Evolutionary conservation across 164 flowering plant species (phyloP).

Genomic region (Dillenia turbinata): DNA sequence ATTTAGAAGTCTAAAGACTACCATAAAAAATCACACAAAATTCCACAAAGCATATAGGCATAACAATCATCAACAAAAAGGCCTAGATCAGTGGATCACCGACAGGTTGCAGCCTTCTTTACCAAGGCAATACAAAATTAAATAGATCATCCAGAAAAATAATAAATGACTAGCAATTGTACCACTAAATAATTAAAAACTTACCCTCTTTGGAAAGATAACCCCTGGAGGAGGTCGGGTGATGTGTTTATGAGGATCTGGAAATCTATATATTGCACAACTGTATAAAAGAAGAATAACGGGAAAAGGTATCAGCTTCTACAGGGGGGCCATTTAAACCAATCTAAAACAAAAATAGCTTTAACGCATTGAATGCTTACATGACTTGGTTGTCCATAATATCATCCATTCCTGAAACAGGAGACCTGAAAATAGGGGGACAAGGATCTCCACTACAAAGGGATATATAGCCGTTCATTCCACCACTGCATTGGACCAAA

Average conservation of each 20-base stretch:
- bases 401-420: constrained; percentile 72
- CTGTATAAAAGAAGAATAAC: constrained; percentile 28
- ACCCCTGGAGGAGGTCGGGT: constrained; percentile 82
- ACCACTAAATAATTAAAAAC: background rate
- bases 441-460: constrained; percentile 90
- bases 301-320: too few species aligned
- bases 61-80: too few species aligned
- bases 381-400: constrained; percentile 86
- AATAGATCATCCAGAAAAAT: too few species aligned
- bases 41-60: too few species aligned
- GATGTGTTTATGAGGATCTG: constrained; percentile 81
- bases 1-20: too few species aligned
- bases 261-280: constrained; percentile 79
- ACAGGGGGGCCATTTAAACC: background rate
- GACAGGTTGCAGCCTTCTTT: too few species aligned
- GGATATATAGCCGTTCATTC: constrained; percentile 94
- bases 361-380: constrained; percentile 37
- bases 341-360: background rate
- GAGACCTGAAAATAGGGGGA: constrained; percentile 83
- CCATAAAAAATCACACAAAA: too few species aligned
- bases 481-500: constrained; percentile 76
- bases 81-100: too few species aligned
- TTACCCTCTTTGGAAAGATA: constrained; percentile 73
- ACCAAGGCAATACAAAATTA: too few species aligned
- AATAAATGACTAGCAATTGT: too few species aligned